phyloP scores from a whole-genome alignment of 768 basidiomycete species.

The Inosperma sp. region DNA sequence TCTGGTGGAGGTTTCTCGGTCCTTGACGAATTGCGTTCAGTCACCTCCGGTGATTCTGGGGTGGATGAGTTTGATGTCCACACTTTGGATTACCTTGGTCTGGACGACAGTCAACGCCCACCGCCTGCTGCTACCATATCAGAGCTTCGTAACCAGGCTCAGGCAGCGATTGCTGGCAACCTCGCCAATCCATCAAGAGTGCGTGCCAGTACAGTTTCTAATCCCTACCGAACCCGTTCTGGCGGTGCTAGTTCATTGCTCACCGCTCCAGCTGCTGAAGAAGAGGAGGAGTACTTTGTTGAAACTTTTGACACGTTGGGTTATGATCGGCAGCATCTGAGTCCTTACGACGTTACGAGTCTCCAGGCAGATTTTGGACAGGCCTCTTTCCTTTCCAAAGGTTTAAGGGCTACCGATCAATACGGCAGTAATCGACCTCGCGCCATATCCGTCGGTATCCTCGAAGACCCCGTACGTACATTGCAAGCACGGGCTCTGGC shows the following conservation, averaged over 20 bases:
- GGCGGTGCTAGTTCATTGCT: constrained; percentile 57
- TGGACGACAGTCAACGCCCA: constrained; percentile 66
- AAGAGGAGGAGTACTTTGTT: constrained; percentile 65
- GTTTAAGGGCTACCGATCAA: constrained; percentile 60
- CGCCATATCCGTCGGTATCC: constrained; percentile 83
- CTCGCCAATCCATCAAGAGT: constrained; percentile 73
- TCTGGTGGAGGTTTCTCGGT: constrained; percentile 55
- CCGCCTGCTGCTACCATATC: constrained; percentile 86
- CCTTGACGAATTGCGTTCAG: constrained; percentile 78
- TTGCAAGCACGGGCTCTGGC: constrained; percentile 59
- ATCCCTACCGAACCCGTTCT: constrained; percentile 76
- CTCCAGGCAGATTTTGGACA: constrained; percentile 50
- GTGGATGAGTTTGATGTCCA: constrained; percentile 88
- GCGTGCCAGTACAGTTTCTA: constrained; percentile 89
- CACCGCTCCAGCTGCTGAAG: constrained; percentile 62
- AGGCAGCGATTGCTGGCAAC: constrained; percentile 84
- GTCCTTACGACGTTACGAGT: constrained; percentile 54
- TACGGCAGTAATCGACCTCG: constrained; percentile 61
- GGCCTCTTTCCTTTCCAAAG: constrained; percentile 62
- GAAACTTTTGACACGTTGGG: constrained; percentile 53
- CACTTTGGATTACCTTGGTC: constrained; percentile 93
- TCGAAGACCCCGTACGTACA: constrained; percentile 73
- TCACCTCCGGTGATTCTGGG: constrained; percentile 72
- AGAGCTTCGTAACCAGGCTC: constrained; percentile 84
- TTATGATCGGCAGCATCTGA: constrained; percentile 54